Evolutionary conservation across 78 protist species (phyloP), one percentile per base, ranked within the genome.

Genomic region (Dictyostelium brefeldianum): DNA sequence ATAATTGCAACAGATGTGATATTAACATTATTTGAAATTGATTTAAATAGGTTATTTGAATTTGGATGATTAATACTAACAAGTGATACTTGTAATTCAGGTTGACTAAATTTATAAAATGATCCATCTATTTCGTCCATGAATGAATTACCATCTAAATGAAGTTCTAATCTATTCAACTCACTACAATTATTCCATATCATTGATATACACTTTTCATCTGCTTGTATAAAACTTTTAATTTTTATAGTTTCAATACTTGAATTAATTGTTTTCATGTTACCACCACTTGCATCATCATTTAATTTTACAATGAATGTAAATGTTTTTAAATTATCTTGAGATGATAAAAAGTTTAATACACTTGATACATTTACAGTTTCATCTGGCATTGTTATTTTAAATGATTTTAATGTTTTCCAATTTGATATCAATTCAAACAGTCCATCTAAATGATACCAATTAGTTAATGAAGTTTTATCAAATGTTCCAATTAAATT

Each of bases 341-440:
- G 50, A 31, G n/a, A 31, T 15, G 46, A 18, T 31, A 67, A 67
- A 67, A 67, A 67, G 36, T 67, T 67, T 67, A 67, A 67, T 1
- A 67, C 48, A 15, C 75, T 67, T 31, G 75, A 67, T 25, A 67
- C 48, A 17, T 67, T 67, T 17, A 67, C 75, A 31, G 50, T 67
- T 17, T 67, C 75, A 17, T 67, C 75, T 27, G 47, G 50, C 75
- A 67, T 67, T 31, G 29, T 67, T 29, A 67, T 27, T 67, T 31
- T 67, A 31, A 67, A 67, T 4, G 75, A 67, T 17, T 31, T 14
- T 67, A 67, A 5, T 27, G 18, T 27, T 17, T 31, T 67, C 75
- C 75, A 67, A 67, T 67, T 67, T 67, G 75, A 67, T 29, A 67
- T 25, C 31, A 67, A 31, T 67, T 67, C 75, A 31, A 67, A 67